Conservation (phyloP, 1,139 yeast genomes). For the Kurtzmaniella natalensis region DNA sequence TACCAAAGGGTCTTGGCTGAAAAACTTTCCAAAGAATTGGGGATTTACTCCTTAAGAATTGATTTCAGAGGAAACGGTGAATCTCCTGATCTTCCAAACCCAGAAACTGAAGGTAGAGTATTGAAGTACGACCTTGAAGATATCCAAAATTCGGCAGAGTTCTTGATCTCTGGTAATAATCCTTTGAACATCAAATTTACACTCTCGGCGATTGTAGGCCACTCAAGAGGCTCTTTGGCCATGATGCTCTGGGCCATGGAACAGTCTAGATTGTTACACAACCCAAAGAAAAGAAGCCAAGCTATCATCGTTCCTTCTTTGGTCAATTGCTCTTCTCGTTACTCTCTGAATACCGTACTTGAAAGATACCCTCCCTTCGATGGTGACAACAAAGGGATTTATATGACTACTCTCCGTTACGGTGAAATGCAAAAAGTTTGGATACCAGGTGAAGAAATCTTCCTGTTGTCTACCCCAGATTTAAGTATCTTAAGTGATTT, state of each 20-base stretch:
- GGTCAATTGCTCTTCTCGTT: constrained; percentile 73
- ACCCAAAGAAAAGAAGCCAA: constrained; percentile 20
- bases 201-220: constrained; percentile 59
- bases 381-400: constrained; percentile 13
- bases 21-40: constrained; percentile 52
- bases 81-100: constrained; percentile 52
- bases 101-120: constrained; percentile 44
- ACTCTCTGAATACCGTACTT: constrained; percentile 29
- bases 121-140: constrained; percentile 66
- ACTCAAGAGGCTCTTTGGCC: constrained; percentile 80
- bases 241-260: constrained; percentile 66
- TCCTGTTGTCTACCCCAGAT: constrained; percentile 50
- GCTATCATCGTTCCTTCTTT: constrained; percentile 54
- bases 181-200: constrained; percentile 37
- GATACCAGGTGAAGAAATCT: constrained; percentile 51
- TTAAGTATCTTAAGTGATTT: constrained; percentile 39
- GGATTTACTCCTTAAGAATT: constrained; percentile 63
- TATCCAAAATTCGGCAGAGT: constrained; percentile 50
- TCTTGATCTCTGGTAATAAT: constrained; percentile 31
- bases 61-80: constrained; percentile 87
- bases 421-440: constrained; percentile 41
- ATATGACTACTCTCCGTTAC: constrained; percentile 37
- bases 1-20: constrained; percentile 67
- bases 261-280: constrained; percentile 27
- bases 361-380: constrained; percentile 27